These are phyloP conservation scores for Wickerhamiella lipophila DNA, from an alignment of 805 yeast species.

Conservation along the genomic window DNA sequence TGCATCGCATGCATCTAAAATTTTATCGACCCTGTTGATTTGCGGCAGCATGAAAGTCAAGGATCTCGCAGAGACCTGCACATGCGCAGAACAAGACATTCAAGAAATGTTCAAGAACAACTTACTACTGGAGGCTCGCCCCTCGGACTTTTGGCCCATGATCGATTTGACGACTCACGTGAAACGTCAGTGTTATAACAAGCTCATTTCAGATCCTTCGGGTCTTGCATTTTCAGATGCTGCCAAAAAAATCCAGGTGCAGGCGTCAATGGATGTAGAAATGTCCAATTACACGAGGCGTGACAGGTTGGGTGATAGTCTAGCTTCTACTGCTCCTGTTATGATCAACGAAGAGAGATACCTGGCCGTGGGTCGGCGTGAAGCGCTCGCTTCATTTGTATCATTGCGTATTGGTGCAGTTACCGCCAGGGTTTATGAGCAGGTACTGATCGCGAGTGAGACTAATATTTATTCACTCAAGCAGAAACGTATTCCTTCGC, in stretches of 20 bases:
- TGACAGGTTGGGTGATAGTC: neutral
- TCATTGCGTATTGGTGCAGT: conserved; percentile 56
- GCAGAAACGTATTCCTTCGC: conserved; percentile 24
- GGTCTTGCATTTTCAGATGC: conserved; percentile 46
- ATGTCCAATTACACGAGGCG: neutral
- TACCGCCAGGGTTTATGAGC: conserved; percentile 50
- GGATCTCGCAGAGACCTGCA: conserved; percentile 9
- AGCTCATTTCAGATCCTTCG: conserved; percentile 40
- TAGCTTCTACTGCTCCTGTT: conserved; percentile 29
- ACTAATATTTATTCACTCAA: conserved; percentile 15
- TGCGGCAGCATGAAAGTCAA: conserved; percentile 45
- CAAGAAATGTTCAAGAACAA: conserved; percentile 36
- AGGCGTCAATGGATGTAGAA: conserved; percentile 14
- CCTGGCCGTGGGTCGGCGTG: conserved; percentile 51
- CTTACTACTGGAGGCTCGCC: conserved; percentile 39
- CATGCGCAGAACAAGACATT: conserved; percentile 21
- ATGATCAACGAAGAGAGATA: conserved; percentile 54
- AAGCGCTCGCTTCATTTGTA: conserved; percentile 50
- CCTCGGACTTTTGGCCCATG: conserved; percentile 27
- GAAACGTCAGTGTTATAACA: conserved; percentile 13
- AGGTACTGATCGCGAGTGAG: conserved; percentile 48
- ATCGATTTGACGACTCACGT: conserved; percentile 19
- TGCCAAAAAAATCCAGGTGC: conserved; percentile 30
- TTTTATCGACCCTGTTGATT: conserved; percentile 40
- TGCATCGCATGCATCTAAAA: conserved; percentile 28